phyloP scores from a whole-genome alignment of 2,329 filamentous ascomycete species.

The Aspergillus pseudotamarii region DNA sequence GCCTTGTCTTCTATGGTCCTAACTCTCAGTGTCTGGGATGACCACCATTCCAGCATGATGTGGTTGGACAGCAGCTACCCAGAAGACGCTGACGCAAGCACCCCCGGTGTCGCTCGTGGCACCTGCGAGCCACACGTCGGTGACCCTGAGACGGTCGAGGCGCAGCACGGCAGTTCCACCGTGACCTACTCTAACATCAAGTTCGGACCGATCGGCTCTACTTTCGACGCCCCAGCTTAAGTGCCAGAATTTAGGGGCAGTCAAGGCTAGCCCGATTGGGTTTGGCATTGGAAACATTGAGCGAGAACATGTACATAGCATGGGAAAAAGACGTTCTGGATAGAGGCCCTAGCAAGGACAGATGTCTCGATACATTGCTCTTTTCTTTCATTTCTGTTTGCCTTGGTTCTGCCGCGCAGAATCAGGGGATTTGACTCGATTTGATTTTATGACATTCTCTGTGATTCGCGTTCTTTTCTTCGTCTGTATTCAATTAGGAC shows the following conservation, averaged over 20 bases:
- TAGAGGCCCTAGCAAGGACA: not conserved
- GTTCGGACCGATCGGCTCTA: constrained; percentile 59
- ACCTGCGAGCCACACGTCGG: constrained; percentile 57
- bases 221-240: constrained; percentile 36
- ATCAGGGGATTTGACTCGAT: not conserved
- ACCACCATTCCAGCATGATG: constrained; percentile 69
- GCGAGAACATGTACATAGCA: constrained; percentile 7
- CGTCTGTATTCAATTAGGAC: constrained; percentile 7
- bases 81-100: constrained; percentile 43
- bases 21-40: constrained; percentile 64
- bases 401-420: constrained; percentile 3
- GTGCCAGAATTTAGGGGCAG: not conserved
- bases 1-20: constrained; percentile 63
- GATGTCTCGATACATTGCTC: not conserved
- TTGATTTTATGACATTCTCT: not conserved
- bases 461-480: constrained; percentile 5
- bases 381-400: not conserved
- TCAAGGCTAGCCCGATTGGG: not conserved
- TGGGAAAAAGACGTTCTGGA: constrained; percentile 9
- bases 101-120: constrained; percentile 56
- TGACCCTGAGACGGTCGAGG: constrained; percentile 54
- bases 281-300: not conserved
- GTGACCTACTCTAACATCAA: constrained; percentile 63
- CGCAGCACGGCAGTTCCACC: constrained; percentile 48
- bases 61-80: constrained; percentile 73